A percentile compares a stretch with the other conserved stretches of the same genome.
These are phyloP conservation scores for Mycosphaerelloides madeirae DNA, from an alignment of 2,329 filamentous ascomycete species.

Conservation along the genomic window DNA sequence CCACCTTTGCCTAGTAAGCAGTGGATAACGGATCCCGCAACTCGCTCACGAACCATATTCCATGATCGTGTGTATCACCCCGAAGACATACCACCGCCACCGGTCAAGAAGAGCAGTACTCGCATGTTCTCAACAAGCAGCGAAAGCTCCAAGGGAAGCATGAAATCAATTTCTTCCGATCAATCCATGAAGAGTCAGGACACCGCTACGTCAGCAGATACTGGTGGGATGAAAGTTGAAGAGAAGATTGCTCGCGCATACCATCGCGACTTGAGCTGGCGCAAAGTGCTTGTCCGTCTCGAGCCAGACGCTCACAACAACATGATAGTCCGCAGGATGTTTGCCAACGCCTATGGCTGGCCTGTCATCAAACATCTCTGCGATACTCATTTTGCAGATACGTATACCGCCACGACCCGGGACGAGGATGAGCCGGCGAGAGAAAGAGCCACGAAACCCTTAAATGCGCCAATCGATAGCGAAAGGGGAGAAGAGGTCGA, in stretches of 20 bases:
- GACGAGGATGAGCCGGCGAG: slow-evolving; percentile 63
- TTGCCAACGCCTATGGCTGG: slow-evolving; percentile 96
- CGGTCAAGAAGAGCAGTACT: slow-evolving; percentile 41
- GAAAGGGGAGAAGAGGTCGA: slow-evolving; percentile 27
- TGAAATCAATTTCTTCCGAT: slow-evolving; percentile 2
- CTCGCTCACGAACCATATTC: slow-evolving; percentile 84
- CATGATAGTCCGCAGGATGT: slow-evolving; percentile 92
- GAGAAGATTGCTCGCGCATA: slow-evolving; percentile 97
- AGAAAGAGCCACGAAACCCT: slow-evolving; percentile 64
- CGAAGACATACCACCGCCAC: slow-evolving; percentile 81
- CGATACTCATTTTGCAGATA: slow-evolving; percentile 87
- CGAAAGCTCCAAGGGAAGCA: slow-evolving; percentile 21
- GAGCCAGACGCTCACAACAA: slow-evolving; percentile 99
- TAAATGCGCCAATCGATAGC: slow-evolving; percentile 52
- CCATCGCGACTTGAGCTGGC: slow-evolving; percentile 86
- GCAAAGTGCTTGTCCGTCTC: slow-evolving; percentile 90
- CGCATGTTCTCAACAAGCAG: slow-evolving; percentile 32
- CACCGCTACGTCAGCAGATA: slow-evolving; percentile 38
- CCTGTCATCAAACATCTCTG: slow-evolving; percentile 92
- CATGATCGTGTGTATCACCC: slow-evolving; percentile 95
- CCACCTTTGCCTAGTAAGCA: slow-evolving; percentile 77
- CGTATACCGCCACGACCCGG: slow-evolving; percentile 57
- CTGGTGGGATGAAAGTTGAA: slow-evolving; percentile 78
- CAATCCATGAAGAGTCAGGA: slow-evolving; percentile 13
- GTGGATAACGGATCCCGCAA: slow-evolving; percentile 78